Base-by-base conservation (phyloP, 1,139 yeast species). In the Komagataea norvegica region DNA sequence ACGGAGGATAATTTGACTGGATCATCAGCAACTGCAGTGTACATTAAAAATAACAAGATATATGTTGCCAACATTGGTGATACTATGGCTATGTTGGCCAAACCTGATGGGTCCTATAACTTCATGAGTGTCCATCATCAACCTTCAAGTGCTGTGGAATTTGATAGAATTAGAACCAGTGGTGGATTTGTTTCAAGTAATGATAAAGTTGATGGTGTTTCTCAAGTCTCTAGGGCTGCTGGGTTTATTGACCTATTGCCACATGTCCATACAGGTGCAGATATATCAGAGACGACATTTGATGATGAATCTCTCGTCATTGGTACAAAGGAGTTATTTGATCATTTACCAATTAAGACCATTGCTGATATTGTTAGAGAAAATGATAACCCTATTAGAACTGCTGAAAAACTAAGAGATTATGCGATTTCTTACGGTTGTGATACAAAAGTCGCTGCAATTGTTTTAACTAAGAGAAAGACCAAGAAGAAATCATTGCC, bases 401-500 rank as follows among this genome's bases (percentile, higher is more conserved):
- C 97, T 1, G 97, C 98, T 0, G 95, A 88, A 52, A 87, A 85
- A 55, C 68, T 91, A 49, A 76, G 97, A 54, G 98, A 93, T 61
- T 87, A 84, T 64, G 97, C 97, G 1, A 77, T 91, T 43, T 81
- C 96, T 2, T 91, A 88, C 57, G 97, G 98, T 18, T 84, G 93
- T 26, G 67, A 74, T 6, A 91, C 84, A 39, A 85, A 86, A 49
- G 72, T 86, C n/a, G 77, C 91, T 25, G 95, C 89, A 4, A 75
- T 86, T 60, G 95, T 93, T 14, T 59, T 91, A 18, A 79, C 91
- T 2, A 68, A 86, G 31, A 71, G 74, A 41, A 59, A 60, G 31
- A 39, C 43, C 6, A 49, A 51, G 36, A 78, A 75, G 57, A 74
- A 80, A 51, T 64, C 66, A 21, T 68, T 71, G 33, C 56, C 64